Evolutionary conservation across 805 yeast genomes (phyloP), one percentile per base, ranked within the genome.

Genomic region (Jamesozyma gamospora): DNA sequence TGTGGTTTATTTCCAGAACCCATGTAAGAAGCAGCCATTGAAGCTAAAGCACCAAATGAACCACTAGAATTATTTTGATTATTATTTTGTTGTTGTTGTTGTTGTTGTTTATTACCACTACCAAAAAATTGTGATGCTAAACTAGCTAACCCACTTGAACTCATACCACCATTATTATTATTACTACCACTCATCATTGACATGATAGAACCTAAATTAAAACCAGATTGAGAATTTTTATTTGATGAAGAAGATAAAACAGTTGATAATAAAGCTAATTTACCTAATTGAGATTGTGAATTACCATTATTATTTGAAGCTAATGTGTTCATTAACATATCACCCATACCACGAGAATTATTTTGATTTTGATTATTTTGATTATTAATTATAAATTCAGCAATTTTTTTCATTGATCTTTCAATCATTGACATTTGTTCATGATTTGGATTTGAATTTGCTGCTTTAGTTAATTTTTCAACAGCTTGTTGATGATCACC

Each of bases 401-500:
- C 43, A 28, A 56, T 38, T 21, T 43, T 45, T 9, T 44, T 42
- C 33, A 56, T 54, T 19, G 52, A 34, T 5, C 43, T 35, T 39
- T 56, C 62, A 34, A 56, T 55, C 12, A 34, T 39, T 1, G 51
- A 44, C 45, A 42, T 44, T 26, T 56, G 53, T 5, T 45, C 38
- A 7, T 44, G 47, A 29, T 43, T 41, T 8, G 60, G 60, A 30
- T 54, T 41, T 5, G 50, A 44, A 14, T 41, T 38, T 11, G 56
- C 53, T 24, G 62, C 62, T 15, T 44, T 36, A 15, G 62, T 53
- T 16, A 56, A 37, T 19, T 47, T 45, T 14, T 50, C 52, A 13
- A 56, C 53, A 4, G 62, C 62, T 31, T 55, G 56, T 10, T 41
- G 48, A 37, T 51, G 56, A 9, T 50, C 46, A 6, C 56, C 58